Evolutionary conservation across 768 basidiomycete genomes (phyloP), one percentile per base, ranked within the genome.

Genomic region (Russula sp.): DNA sequence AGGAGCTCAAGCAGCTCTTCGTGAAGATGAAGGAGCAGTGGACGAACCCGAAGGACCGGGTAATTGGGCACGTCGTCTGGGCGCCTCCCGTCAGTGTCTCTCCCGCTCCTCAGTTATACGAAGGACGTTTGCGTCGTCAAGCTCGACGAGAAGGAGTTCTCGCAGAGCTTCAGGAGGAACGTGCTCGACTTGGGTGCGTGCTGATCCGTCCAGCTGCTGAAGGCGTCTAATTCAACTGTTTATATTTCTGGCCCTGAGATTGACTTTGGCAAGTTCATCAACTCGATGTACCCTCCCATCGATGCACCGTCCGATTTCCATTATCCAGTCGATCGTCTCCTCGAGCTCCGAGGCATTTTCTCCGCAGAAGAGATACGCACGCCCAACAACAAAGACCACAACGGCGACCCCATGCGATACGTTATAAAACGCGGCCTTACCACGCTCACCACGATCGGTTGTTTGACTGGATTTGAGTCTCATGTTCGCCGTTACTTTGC

Each of bases 51-150:
- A 22, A 36, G 14, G 20, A 59, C 32, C 41, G 58, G 2, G 34
- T 59, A 41, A 52, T 50, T 20, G 58, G 58, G 22, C 39, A 58
- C 8, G 39, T 58, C 18, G 39, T 50, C n/a, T 58, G 58, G 49
- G 58, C 58, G 6, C 58, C 49, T n/a, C 58, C 58, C 2, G 10
- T 59, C 38, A 34, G 25, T 29, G 2, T 36, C 34, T 7, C 2
- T 18, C 34, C 10, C 3, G 18, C 29, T 22, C 58, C 58, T 20
- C 10, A 2, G 8, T 10, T 45, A 51, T 18, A 43, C 49, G 1
- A 25, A 10, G 34, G 58, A 50, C 35, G 49, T 50, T n/a, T 50
- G 49, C 10, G 18, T 50, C 8, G 10, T 50, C 18, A 50, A 50
- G 34, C 49, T 50, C 2, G 32, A 50, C 34, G 7, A 50, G 32